Evolutionary conservation across 305 asterid genomes (phyloP).

Genomic region (Fraxinus velutina): DNA sequence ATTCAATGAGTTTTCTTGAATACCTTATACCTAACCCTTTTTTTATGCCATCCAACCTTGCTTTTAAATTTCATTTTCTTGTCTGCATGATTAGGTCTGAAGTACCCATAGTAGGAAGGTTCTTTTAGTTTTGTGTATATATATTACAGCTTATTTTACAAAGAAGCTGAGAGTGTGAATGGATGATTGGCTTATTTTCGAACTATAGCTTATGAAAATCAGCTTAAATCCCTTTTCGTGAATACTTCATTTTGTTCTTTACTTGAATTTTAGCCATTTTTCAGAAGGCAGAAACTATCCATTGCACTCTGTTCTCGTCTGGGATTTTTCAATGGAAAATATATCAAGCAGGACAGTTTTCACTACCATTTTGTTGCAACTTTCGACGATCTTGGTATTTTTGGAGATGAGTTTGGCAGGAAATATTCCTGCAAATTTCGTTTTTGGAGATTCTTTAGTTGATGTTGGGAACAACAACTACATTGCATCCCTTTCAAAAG

Average conservation of each 20-base stretch:
- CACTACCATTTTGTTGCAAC: slow-evolving; percentile 13
- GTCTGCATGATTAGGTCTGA: not conserved
- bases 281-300: not conserved
- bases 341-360: not conserved
- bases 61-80: slow-evolving; percentile 7
- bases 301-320: not conserved
- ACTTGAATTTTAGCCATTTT: not conserved
- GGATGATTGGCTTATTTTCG: not conserved
- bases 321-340: slow-evolving; percentile 33
- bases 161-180: not conserved
- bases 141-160: not conserved
- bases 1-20: slow-evolving; percentile 31
- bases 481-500: slow-evolving; percentile 60
- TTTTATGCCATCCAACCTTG: slow-evolving; percentile 17
- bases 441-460: slow-evolving; percentile 79
- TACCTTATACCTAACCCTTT: not conserved
- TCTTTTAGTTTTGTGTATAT: not conserved
- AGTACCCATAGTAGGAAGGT: not conserved
- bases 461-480: slow-evolving; percentile 79
- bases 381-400: slow-evolving; percentile 22
- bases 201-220: not conserved
- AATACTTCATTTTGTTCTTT: not conserved
- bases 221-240: not conserved
- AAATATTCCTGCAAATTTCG: slow-evolving; percentile 43
- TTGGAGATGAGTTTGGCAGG: slow-evolving; percentile 27